Evolutionary conservation across 2,329 filamentous ascomycete species (phyloP), one percentile per base, ranked within the genome.

Genomic region (Fusarium irregulare): DNA sequence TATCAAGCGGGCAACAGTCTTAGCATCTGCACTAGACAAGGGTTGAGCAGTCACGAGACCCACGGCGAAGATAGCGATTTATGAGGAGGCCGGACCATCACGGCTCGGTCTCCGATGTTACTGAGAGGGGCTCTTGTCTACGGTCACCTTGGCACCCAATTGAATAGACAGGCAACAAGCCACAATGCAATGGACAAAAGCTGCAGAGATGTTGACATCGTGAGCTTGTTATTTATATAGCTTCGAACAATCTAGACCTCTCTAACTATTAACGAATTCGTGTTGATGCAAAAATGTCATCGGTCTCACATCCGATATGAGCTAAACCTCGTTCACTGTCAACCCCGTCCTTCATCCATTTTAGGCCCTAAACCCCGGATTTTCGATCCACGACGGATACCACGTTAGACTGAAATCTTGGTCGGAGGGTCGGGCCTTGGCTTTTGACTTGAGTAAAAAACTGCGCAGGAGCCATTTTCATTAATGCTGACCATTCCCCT

Each of bases 361-460:
- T 50, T 28, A 61, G 40, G 21, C 28, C 32, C 27, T 18, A 18
- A 37, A 64, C 51, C 60, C 61, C 50, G 21, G 61, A 64, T 64
- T 58, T 64, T 34, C 40, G 20, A 30, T 58, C 60, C 51, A 50
- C 32, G 16, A 14, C 9, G n/a, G 13, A 58, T 58, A 32, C 4
- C 10, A 58, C 60, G 4, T 25, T 18, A 27, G 49, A 53, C 49
- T 58, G 20, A 47, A 23, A 51, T 64, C 51, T 64, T 14, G 27
- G 32, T 32, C 45, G 32, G 32, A 45, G 12, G 28, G 23, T 13
- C 27, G 25, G 28, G 40, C 16, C 21, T 12, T 64, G 49, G 42
- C 45, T 41, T 37, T 41, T 23, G 20, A 34, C 44, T 41, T 34
- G 20, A 4, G 6, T 20, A 32, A 10, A 28, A 18, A 53, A 27